Conservation (phyloP, 805 yeast genomes). For the Yueomyces sp. region DNA sequence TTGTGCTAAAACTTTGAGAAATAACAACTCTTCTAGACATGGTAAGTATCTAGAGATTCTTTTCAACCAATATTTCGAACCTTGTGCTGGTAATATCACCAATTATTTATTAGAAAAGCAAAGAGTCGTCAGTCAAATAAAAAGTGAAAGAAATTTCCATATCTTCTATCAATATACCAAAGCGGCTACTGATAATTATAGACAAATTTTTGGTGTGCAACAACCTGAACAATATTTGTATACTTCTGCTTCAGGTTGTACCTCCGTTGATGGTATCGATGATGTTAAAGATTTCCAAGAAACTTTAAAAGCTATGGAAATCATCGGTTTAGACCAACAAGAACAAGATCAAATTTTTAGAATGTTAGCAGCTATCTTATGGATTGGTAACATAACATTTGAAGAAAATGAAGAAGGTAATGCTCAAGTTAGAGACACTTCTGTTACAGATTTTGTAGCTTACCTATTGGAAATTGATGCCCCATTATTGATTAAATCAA, state of each 20-base stretch:
- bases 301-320: constrained; percentile 72
- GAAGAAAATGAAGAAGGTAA: constrained; percentile 78
- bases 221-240: constrained; percentile 85
- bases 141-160: constrained; percentile 89
- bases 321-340: constrained; percentile 65
- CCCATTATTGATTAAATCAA: constrained; percentile 46
- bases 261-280: constrained; percentile 73
- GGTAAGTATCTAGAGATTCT: constrained; percentile 91
- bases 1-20: constrained; percentile 94
- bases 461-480: constrained; percentile 73
- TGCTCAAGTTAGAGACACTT: constrained; percentile 65
- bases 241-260: constrained; percentile 77
- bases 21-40: constrained; percentile 93
- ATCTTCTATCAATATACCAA: constrained; percentile 93
- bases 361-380: constrained; percentile 68
- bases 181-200: constrained; percentile 71
- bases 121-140: constrained; percentile 89
- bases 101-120: constrained; percentile 89
- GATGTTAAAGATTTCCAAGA: constrained; percentile 68
- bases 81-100: constrained; percentile 90
- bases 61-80: constrained; percentile 72
- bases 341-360: constrained; percentile 90
- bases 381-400: constrained; percentile 89
- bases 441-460: constrained; percentile 91
- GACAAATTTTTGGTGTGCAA: constrained; percentile 78